A percentile compares a stretch with the other conserved stretches of the same genome.
Evolutionary conservation across 2,329 filamentous ascomycete species (phyloP).

Genomic region (Periglandula ipomoeae): DNA sequence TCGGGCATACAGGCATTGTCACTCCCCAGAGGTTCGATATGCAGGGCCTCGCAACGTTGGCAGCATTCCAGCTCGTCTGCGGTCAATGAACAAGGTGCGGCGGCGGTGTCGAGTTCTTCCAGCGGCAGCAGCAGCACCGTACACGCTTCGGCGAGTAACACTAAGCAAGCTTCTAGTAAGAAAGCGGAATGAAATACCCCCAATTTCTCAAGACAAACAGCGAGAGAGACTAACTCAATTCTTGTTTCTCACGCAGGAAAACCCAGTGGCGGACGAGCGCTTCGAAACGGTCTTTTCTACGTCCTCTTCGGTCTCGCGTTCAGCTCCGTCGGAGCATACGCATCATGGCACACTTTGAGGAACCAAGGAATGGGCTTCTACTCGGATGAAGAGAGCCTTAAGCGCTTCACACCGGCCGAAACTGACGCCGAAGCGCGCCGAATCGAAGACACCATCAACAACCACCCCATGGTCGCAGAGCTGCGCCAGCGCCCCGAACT

Average conservation of each 20-base stretch:
- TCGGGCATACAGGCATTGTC: not conserved
- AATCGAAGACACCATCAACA: slow-evolving; percentile 66
- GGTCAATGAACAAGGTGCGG: not conserved
- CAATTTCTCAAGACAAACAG: too few species aligned
- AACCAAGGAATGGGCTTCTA: slow-evolving; percentile 28
- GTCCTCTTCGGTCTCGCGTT: slow-evolving; percentile 22
- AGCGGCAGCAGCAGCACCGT: too few species aligned
- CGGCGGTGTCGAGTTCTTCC: not conserved
- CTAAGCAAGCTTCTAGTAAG: not conserved
- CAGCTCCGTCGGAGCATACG: slow-evolving; percentile 21
- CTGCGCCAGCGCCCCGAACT: slow-evolving; percentile 60
- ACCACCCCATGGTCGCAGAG: slow-evolving; percentile 62
- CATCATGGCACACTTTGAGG: slow-evolving; percentile 27
- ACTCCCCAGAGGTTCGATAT: not conserved
- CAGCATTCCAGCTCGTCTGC: not conserved
- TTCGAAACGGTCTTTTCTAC: slow-evolving; percentile 17
- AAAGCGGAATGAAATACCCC: not conserved
- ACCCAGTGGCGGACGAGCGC: not conserved
- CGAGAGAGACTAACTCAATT: not conserved
- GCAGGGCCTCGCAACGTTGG: not conserved
- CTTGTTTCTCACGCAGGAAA: not conserved
- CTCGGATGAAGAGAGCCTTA: slow-evolving; percentile 62
- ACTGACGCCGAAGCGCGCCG: slow-evolving; percentile 42
- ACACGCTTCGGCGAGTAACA: not conserved
- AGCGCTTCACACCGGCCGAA: slow-evolving; percentile 46